Percentiles rank a stretch among this genome's conserved stretches.
Conservation (phyloP, 1,139 yeast species). For the Candida sanyaensis region DNA sequence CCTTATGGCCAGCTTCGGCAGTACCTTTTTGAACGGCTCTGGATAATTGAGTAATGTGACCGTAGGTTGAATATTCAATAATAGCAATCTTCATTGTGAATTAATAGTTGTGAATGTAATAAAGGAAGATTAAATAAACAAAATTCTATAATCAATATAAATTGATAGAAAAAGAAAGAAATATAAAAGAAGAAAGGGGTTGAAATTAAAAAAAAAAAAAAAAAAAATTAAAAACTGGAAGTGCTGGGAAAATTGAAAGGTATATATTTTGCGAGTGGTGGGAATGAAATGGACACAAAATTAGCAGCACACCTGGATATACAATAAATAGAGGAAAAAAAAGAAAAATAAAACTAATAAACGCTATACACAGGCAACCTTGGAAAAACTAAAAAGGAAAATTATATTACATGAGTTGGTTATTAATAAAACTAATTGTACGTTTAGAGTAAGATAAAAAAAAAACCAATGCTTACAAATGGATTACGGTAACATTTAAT, state of each 20-base stretch:
- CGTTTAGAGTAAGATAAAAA: background rate
- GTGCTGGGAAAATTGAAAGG: background rate
- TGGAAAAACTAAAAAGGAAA: background rate
- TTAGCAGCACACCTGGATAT: conserved; percentile 1
- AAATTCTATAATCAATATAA: background rate
- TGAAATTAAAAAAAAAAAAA: background rate
- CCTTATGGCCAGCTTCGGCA: conserved; percentile 33
- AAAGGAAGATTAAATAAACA: background rate
- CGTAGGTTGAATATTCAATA: conserved; percentile 63
- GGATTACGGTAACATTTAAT: background rate
- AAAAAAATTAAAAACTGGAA: background rate
- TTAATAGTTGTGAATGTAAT: background rate
- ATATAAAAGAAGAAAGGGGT: background rate
- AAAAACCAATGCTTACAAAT: background rate
- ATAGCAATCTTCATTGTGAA: conserved; percentile 43
- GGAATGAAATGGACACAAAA: background rate
- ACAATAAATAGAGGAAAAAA: background rate
- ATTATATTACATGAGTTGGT: background rate
- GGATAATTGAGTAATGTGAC: conserved; percentile 58
- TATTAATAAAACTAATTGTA: background rate
- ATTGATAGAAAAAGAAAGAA: background rate
- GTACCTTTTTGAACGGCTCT: conserved; percentile 44
- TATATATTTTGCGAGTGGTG: conserved; percentile 1
- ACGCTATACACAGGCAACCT: background rate
- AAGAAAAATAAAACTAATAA: background rate